A percentile compares a stretch with the other conserved stretches of the same genome.
phyloP scores from a whole-genome alignment of 2,329 filamentous ascomycete species.

The Pseudopyricularia javanii region DNA sequence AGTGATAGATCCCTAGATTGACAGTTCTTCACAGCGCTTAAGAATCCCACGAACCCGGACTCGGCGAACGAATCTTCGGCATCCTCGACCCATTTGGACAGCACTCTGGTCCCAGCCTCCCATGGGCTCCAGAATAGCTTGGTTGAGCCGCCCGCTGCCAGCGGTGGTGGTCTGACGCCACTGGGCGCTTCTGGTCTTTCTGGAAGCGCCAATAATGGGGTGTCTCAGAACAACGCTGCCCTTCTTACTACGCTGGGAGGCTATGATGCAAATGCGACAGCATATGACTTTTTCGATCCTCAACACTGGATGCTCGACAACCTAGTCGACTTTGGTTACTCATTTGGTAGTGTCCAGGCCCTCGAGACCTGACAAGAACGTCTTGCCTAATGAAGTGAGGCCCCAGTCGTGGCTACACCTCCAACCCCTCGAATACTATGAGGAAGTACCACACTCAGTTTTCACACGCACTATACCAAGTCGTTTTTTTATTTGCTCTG shows the following conservation, averaged over 20 bases:
- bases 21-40: conserved; percentile 41
- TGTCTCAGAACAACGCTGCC: conserved; percentile 20
- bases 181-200: conserved; percentile 31
- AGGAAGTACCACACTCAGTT: too few species aligned
- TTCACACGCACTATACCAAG: too few species aligned
- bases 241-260: conserved; percentile 26
- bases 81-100: conserved; percentile 53
- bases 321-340: conserved; percentile 67
- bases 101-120: conserved; percentile 38
- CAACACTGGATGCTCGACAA: conserved; percentile 90
- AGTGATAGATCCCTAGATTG: neutral
- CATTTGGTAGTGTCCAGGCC: conserved; percentile 8
- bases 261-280: conserved; percentile 39
- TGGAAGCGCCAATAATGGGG: conserved; percentile 13
- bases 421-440: too few species aligned
- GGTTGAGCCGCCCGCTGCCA: conserved; percentile 20
- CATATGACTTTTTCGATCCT: conserved; percentile 83
- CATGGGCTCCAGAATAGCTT: conserved; percentile 34
- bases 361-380: neutral
- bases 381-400: too few species aligned
- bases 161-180: conserved; percentile 33
- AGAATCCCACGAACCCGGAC: conserved; percentile 78
- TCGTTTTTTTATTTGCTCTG: too few species aligned
- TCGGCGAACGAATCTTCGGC: conserved; percentile 62
- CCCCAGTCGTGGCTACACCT: too few species aligned